phyloP scores from a whole-genome alignment of 2,329 filamentous ascomycete genomes.

The Phialocephala subalpina region DNA sequence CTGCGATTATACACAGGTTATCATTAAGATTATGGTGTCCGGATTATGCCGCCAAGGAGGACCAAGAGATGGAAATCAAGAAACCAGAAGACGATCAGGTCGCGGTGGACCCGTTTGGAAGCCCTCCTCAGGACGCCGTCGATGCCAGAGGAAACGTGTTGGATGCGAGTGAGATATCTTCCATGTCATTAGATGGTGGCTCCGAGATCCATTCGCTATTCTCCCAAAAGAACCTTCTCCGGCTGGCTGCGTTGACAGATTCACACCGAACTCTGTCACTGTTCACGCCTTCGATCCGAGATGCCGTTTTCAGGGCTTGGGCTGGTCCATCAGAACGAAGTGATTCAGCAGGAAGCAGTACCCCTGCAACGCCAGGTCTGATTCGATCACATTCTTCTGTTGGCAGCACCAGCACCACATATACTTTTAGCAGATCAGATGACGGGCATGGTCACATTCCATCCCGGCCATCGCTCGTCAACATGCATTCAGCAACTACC shows the following conservation, averaged over 20 bases:
- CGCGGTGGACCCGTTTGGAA: constrained; percentile 81
- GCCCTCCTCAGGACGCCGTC: constrained; percentile 81
- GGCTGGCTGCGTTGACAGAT: constrained; percentile 82
- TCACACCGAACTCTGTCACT: constrained; percentile 91
- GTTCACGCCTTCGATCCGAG: constrained; percentile 88
- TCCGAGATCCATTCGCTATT: constrained; percentile 89
- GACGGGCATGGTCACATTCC: constrained; percentile 61
- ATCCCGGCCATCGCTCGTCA: constrained; percentile 73
- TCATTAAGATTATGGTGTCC: constrained; percentile 91
- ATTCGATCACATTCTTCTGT: constrained; percentile 70
- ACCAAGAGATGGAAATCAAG: constrained; percentile 59
- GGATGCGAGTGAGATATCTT: constrained; percentile 77
- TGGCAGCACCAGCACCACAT: constrained; percentile 64
- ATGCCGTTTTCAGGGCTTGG: constrained; percentile 94
- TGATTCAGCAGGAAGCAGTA: constrained; percentile 54
- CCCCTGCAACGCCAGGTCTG: constrained; percentile 56
- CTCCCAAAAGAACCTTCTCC: constrained; percentile 91
- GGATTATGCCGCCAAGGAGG: constrained; percentile 77
- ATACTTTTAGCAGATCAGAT: constrained; percentile 76
- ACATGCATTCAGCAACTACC: constrained; percentile 65
- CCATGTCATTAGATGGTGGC: constrained; percentile 79
- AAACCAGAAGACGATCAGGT: constrained; percentile 55
- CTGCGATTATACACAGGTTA: constrained; percentile 92
- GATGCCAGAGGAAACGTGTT: constrained; percentile 81
- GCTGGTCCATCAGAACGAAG: constrained; percentile 77